phyloP scores from a whole-genome alignment of 164 flowering plant species.

The Magnolia sinica region DNA sequence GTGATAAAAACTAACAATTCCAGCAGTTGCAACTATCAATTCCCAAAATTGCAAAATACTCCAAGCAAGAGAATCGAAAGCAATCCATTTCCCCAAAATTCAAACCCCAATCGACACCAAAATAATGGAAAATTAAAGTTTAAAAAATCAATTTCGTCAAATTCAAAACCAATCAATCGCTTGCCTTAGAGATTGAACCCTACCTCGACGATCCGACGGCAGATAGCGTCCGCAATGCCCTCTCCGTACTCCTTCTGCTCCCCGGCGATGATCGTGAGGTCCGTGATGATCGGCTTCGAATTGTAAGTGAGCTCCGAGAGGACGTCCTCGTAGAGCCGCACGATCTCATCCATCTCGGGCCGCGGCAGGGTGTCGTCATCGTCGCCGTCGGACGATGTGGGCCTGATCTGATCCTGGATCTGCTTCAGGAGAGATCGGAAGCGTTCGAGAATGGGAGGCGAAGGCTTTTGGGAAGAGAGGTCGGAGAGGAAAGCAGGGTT shows the following conservation, averaged over 20 bases:
- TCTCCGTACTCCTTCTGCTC: constrained; percentile 65
- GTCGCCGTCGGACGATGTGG: constrained; percentile 11
- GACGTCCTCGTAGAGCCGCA: constrained; percentile 58
- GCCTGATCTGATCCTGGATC: constrained; percentile 52
- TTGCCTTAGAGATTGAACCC: background rate
- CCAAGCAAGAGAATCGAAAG: background rate
- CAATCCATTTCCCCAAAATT: background rate
- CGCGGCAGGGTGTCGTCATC: constrained; percentile 26
- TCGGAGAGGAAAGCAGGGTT: constrained; percentile 6
- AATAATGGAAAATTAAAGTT: background rate
- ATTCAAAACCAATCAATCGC: background rate
- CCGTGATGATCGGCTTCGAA: constrained; percentile 94
- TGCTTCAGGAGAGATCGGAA: constrained; percentile 61
- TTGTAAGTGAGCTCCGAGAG: constrained; percentile 69
- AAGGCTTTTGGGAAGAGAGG: constrained; percentile 22
- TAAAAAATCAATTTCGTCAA: background rate
- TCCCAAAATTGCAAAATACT: background rate
- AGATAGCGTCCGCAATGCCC: constrained; percentile 89
- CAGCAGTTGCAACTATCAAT: background rate
- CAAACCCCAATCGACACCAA: background rate
- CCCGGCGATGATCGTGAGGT: constrained; percentile 91
- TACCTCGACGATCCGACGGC: constrained; percentile 84
- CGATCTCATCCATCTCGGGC: constrained; percentile 55
- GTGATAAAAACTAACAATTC: background rate
- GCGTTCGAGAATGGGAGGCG: constrained; percentile 52